Evolutionary conservation across 108 stramenopile genomes (phyloP).

Genomic region (Fistulifera pelliculosa): DNA sequence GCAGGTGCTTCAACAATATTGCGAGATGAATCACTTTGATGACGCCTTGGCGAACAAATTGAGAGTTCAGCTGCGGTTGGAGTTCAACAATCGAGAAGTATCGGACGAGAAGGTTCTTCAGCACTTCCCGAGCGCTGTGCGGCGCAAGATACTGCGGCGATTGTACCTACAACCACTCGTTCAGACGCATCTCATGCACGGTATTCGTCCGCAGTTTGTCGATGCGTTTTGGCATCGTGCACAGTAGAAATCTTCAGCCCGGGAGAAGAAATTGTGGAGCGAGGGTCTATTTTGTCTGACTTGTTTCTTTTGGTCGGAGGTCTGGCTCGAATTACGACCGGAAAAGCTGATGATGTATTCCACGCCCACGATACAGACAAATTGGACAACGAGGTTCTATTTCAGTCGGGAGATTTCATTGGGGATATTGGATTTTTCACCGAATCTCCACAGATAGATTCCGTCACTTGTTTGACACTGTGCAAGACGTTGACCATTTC

Average conservation of each 20-base stretch:
- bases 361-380: not conserved
- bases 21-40: constrained; percentile 34
- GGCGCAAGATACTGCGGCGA: constrained; percentile 36
- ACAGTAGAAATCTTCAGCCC: constrained; percentile 45
- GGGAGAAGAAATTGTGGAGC: constrained; percentile 40
- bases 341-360: not conserved
- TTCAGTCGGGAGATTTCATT: constrained; percentile 24
- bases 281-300: constrained; percentile 34
- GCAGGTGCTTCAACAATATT: constrained; percentile 15
- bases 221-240: constrained; percentile 41
- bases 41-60: constrained; percentile 15
- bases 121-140: constrained; percentile 35
- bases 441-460: constrained; percentile 36
- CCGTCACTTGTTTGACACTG: constrained; percentile 29
- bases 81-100: constrained; percentile 39
- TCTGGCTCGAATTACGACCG: constrained; percentile 16
- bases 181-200: constrained; percentile 31
- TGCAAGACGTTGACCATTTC: constrained; percentile 48
- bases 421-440: constrained; percentile 45
- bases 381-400: not conserved
- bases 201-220: constrained; percentile 38
- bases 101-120: constrained; percentile 38
- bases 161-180: constrained; percentile 27
- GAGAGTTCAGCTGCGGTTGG: constrained; percentile 27
- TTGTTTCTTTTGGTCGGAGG: constrained; percentile 44